These are phyloP conservation scores for Crithidia brevicula DNA, from an alignment of 208 protist species.

Conservation along the genomic window DNA sequence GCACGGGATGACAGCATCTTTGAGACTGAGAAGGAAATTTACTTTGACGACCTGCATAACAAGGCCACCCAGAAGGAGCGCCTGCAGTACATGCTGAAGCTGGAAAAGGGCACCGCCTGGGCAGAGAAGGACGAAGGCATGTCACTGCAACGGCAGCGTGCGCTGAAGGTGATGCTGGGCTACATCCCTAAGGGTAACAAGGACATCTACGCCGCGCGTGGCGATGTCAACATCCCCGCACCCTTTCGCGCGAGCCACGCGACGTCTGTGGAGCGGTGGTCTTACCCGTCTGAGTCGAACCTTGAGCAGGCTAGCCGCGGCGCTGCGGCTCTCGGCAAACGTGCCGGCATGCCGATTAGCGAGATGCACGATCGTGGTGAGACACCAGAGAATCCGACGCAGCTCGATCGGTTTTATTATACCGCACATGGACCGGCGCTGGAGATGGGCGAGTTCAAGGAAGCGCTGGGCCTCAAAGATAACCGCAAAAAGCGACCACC, in stretches of 20 bases:
- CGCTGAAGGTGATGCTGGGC: conserved; percentile 87
- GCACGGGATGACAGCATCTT: conserved; percentile 72
- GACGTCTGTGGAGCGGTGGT: conserved; percentile 74
- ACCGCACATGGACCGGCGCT: conserved; percentile 73
- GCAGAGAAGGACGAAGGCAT: conserved; percentile 88
- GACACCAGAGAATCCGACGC: conserved; percentile 77
- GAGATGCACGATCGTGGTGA: conserved; percentile 90
- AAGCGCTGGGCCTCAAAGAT: conserved; percentile 86
- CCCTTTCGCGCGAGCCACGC: conserved; percentile 86
- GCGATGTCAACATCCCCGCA: conserved; percentile 80
- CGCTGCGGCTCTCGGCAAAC: conserved; percentile 79
- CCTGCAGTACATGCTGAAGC: conserved; percentile 64
- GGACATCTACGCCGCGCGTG: conserved; percentile 84
- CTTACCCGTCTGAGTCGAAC: conserved; percentile 79
- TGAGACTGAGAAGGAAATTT: conserved; percentile 77
- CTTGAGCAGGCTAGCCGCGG: conserved; percentile 84
- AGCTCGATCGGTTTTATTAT: conserved; percentile 89
- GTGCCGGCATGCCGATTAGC: conserved; percentile 81
- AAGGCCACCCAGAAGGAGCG: conserved; percentile 60
- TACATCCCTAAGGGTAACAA: conserved; percentile 89
- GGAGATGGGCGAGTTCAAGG: conserved; percentile 87
- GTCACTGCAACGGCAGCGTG: conserved; percentile 84
- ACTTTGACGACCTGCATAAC: conserved; percentile 82
- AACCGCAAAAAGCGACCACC: conserved; percentile 67
- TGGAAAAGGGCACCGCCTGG: conserved; percentile 84